A percentile compares a stretch with the other conserved stretches of the same genome.
These are phyloP conservation scores for Globisporangium canariense DNA, from an alignment of 352 stramenopile genomes.

Conservation along the genomic window DNA sequence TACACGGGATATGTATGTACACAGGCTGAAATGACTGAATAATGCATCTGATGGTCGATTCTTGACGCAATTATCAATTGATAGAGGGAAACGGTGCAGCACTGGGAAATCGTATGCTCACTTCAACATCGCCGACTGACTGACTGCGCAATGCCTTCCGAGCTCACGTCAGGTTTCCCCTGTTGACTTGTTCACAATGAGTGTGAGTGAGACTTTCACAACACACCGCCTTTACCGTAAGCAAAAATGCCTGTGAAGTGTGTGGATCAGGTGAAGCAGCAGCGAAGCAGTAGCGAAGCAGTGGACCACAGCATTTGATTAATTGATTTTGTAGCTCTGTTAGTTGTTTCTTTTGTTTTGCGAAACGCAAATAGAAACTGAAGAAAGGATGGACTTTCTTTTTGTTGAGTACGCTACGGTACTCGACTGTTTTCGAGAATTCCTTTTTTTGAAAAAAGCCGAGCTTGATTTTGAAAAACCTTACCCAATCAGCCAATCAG, in stretches of 20 bases:
- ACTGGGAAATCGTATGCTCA: not conserved
- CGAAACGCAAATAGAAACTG: not conserved
- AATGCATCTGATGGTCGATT: not conserved
- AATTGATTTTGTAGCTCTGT: too few relatives aligned
- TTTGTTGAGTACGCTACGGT: constrained; percentile 5
- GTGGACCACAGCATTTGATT: too few relatives aligned
- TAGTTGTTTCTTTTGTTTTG: too few relatives aligned
- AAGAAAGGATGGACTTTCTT: constrained; percentile 11
- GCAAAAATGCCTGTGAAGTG: too few relatives aligned
- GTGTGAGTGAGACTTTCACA: too few relatives aligned
- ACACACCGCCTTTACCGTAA: too few relatives aligned
- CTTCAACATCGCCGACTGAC: constrained; percentile 1
- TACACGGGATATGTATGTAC: not conserved
- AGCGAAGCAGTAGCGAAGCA: too few relatives aligned
- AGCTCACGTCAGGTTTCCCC: constrained; percentile 3
- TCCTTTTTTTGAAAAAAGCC: not conserved
- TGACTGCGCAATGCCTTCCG: not conserved
- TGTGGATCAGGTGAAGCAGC: too few relatives aligned
- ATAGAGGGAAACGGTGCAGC: constrained; percentile 1
- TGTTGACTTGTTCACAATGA: not conserved
- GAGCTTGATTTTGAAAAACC: not conserved
- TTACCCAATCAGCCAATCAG: not conserved
- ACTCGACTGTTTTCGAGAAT: not conserved
- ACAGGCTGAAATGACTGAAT: not conserved
- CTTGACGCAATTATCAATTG: constrained; percentile 12